Base-by-base conservation (phyloP, 441 rosid species). In the Rhodomyrtus psidioides region DNA sequence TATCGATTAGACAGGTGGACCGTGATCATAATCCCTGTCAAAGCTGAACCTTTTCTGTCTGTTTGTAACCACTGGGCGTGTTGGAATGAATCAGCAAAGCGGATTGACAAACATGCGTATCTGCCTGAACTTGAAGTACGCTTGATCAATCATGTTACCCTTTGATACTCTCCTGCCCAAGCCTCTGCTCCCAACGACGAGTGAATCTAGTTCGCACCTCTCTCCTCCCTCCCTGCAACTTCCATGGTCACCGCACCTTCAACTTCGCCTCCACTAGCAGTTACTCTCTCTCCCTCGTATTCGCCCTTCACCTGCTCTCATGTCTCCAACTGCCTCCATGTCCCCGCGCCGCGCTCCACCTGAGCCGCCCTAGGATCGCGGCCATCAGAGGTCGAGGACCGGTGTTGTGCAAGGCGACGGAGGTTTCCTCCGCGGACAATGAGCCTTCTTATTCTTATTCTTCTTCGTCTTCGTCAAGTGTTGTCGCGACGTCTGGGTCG, bases 401-500 rank as follows among this genome's bases (percentile, higher is more conserved):
- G 55, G 49, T 91, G 26, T 60, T 88, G 28, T 95, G 98, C 87
- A 92, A 94, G 89, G 97, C 96, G 39, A 87, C 96, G 16, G 94
- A 93, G 57, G 93, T 94, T 3, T 90, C 97, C 10, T 83, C 90
- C 19, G 55, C 93, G 0, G 93, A 93, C 74, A 91, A 84, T 60
- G 85, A 74, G 58, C 88, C 86, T 39, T 82, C 84, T 19, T 39
- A 85, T 6, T 74, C 86, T 39, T 82, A 2, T 34, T 34, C 84
- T 19, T 53, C 87, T 6, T 74, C 85, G 62, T 90, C 91, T 55
- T 88, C 92, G 19, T 86, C 91, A 10, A 49, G 51, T 9, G 49
- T 9, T 44, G 5, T 82, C 94, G 86, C 3, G 87, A 83, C 56
- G 95, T 92, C 84, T 96, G 99, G 99, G 94, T 96, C 34, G 98